A percentile compares a stretch with the other conserved stretches of the same genome.
phyloP scores from a whole-genome alignment of 75 land plant genomes.

The Selaginella moellendorffii region DNA sequence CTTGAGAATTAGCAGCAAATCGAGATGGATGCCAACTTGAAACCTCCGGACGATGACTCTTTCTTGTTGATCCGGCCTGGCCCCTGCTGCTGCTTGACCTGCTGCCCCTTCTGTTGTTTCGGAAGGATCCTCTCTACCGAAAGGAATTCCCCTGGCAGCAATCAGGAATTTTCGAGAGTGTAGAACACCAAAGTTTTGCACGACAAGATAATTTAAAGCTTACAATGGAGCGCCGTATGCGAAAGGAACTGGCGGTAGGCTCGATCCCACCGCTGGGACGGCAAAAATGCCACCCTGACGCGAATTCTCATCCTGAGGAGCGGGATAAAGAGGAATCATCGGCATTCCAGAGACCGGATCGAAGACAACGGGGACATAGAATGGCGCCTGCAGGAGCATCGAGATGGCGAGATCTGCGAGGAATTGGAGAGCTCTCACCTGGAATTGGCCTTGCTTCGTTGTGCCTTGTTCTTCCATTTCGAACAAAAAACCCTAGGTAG shows the following conservation, averaged over 20 bases:
- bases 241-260: conserved; percentile 11
- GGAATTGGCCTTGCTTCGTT: too few relatives aligned
- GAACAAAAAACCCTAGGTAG: too few relatives aligned
- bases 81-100: background rate
- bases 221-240: conserved; percentile 10
- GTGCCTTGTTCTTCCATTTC: too few relatives aligned
- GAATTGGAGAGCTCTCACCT: too few relatives aligned
- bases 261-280: conserved; percentile 8
- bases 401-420: too few relatives aligned
- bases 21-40: conserved; percentile 81
- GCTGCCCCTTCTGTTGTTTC: background rate
- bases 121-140: background rate
- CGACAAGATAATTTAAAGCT: background rate
- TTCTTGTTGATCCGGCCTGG: background rate
- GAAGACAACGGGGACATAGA: background rate
- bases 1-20: conserved; percentile 75
- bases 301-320: background rate
- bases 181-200: background rate
- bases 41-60: conserved; percentile 47
- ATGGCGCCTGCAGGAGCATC: background rate
- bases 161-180: too few relatives aligned
- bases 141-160: background rate
- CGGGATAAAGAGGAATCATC: background rate
- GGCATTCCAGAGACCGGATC: background rate
- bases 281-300: conserved; percentile 15